Conservation (phyloP, 1,284 basidiomycete genomes). For the Ganoderma lingzhi region DNA sequence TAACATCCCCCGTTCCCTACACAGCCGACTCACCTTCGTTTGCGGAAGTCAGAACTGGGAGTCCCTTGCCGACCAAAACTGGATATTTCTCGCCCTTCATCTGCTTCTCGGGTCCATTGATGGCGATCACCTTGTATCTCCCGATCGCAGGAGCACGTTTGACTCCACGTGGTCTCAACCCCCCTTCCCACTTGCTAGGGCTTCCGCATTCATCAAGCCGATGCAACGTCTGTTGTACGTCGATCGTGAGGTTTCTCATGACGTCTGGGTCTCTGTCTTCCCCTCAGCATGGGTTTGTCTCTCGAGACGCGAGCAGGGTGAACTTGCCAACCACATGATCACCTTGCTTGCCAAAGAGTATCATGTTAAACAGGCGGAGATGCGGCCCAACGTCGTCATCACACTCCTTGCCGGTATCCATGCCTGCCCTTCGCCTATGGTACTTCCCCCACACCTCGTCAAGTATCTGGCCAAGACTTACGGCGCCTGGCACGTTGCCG, state of each 20-base stretch:
- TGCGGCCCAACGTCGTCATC: slow-evolving; percentile 96
- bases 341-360: slow-evolving; percentile 94
- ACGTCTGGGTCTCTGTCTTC: slow-evolving; percentile 92
- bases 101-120: slow-evolving; percentile 90
- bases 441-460: slow-evolving; percentile 92
- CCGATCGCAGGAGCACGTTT: slow-evolving; percentile 44
- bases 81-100: slow-evolving; percentile 94
- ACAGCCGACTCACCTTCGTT: slow-evolving; percentile 89
- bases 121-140: slow-evolving; percentile 56
- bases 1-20: slow-evolving; percentile 86
- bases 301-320: slow-evolving; percentile 86
- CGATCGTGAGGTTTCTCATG: slow-evolving; percentile 82
- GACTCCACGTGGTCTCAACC: slow-evolving; percentile 40
- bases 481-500: slow-evolving; percentile 92
- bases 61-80: slow-evolving; percentile 90
- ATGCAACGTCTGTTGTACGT: slow-evolving; percentile 88
- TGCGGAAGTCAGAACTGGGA: slow-evolving; percentile 98
- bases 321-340: slow-evolving; percentile 92
- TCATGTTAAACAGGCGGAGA: slow-evolving; percentile 87
- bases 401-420: slow-evolving; percentile 89
- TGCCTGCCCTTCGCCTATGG: slow-evolving; percentile 87
- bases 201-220: slow-evolving; percentile 74
- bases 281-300: slow-evolving; percentile 91
- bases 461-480: slow-evolving; percentile 98
- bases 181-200: slow-evolving; percentile 55